These are phyloP conservation scores for Claviceps cyperi DNA, from an alignment of 2,329 filamentous ascomycete genomes.

Conservation along the genomic window DNA sequence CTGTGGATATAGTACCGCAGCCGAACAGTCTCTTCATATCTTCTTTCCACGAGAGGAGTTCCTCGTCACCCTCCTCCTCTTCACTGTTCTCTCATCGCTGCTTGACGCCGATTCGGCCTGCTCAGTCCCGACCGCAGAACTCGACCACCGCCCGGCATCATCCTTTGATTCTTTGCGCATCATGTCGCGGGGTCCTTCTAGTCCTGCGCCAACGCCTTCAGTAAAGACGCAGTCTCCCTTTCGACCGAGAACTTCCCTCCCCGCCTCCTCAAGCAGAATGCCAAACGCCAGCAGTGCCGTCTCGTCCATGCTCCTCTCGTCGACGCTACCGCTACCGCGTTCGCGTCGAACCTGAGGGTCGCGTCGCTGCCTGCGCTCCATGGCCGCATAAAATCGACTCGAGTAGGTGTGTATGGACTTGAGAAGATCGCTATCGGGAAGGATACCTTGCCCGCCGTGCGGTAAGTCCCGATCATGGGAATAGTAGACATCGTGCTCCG, in stretches of 20 bases:
- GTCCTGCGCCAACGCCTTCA: slow-evolving; percentile 27
- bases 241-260: slow-evolving; percentile 43
- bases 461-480: slow-evolving; percentile 43
- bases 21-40: background rate
- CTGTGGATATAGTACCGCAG: background rate
- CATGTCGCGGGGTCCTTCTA: background rate
- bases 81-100: slow-evolving; percentile 11
- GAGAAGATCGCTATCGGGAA: slow-evolving; percentile 57
- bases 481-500: slow-evolving; percentile 58
- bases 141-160: slow-evolving; percentile 7
- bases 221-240: slow-evolving; percentile 59
- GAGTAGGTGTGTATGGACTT: slow-evolving; percentile 55
- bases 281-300: slow-evolving; percentile 63
- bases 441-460: slow-evolving; percentile 26
- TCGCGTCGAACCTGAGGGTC: slow-evolving; percentile 5
- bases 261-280: slow-evolving; percentile 59
- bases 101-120: slow-evolving; percentile 9
- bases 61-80: slow-evolving; percentile 18
- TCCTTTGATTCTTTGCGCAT: slow-evolving; percentile 4
- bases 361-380: slow-evolving; percentile 12
- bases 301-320: slow-evolving; percentile 58
- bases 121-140: slow-evolving; percentile 12
- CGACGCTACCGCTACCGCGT: slow-evolving; percentile 17
- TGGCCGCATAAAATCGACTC: slow-evolving; percentile 47
- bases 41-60: background rate